Evolutionary conservation across 2,329 filamentous ascomycete species (phyloP).

Genomic region (Bimuria novae-zelandiae): DNA sequence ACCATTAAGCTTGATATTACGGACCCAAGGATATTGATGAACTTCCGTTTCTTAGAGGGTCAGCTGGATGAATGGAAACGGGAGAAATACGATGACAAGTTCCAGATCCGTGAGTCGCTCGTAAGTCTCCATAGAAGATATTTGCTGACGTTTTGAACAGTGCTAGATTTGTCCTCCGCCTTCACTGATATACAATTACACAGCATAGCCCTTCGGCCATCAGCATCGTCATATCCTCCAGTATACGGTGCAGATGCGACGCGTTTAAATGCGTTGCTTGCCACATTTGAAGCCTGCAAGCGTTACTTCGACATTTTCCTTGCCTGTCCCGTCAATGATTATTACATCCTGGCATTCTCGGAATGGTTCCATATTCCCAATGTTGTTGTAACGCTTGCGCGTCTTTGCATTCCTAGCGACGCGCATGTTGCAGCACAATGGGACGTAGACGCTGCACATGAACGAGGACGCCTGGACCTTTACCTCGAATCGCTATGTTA

Average conservation of each 20-base stretch:
- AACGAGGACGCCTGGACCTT: slow-evolving; percentile 36
- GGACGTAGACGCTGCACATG: slow-evolving; percentile 39
- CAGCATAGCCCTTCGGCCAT: slow-evolving; percentile 29
- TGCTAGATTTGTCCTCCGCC: slow-evolving; percentile 32
- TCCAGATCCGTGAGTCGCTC: slow-evolving; percentile 24
- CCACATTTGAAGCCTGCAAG: slow-evolving; percentile 64
- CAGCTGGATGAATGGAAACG: slow-evolving; percentile 35
- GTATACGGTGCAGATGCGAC: slow-evolving; percentile 9
- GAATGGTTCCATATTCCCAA: slow-evolving; percentile 41
- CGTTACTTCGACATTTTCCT: slow-evolving; percentile 72
- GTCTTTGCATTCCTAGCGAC: slow-evolving; percentile 36
- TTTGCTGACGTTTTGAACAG: slow-evolving; percentile 12
- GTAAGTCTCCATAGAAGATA: not conserved
- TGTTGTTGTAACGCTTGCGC: slow-evolving; percentile 34
- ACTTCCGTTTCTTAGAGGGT: slow-evolving; percentile 32
- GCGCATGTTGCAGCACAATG: slow-evolving; percentile 29
- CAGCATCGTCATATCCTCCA: not conserved
- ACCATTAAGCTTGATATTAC: slow-evolving; percentile 26
- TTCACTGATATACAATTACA: slow-evolving; percentile 37
- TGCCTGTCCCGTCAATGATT: slow-evolving; percentile 65
- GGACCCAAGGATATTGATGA: slow-evolving; percentile 35
- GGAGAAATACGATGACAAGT: slow-evolving; percentile 14
- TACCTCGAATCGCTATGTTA: slow-evolving; percentile 42
- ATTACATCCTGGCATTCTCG: slow-evolving; percentile 37
- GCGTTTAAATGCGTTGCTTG: slow-evolving; percentile 31